These are phyloP conservation scores for Penicillium soppii DNA, from an alignment of 495 filamentous ascomycete genomes.

Conservation along the genomic window DNA sequence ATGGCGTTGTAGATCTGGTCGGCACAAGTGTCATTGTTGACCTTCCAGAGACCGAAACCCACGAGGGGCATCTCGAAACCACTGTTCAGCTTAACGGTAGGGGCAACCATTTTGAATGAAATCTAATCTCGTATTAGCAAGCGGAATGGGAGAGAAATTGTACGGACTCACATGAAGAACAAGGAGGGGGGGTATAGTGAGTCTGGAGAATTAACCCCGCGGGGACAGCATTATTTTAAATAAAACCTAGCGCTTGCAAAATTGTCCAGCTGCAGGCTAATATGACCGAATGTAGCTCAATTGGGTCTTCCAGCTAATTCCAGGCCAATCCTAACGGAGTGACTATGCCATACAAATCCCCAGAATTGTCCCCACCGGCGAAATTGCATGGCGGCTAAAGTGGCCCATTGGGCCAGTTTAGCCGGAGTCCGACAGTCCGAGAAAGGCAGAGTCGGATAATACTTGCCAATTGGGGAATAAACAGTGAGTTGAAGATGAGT, in stretches of 20 bases:
- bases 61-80: constrained; percentile 86
- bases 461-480: background rate
- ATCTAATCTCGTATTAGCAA: background rate
- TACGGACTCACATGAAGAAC: too few relatives aligned
- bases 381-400: background rate
- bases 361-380: constrained; percentile 1
- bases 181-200: background rate
- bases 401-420: background rate
- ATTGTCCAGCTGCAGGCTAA: constrained; percentile 4
- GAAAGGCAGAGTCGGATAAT: background rate
- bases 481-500: background rate
- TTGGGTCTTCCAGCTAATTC: background rate
- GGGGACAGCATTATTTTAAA: background rate
- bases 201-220: background rate
- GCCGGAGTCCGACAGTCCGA: background rate
- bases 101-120: constrained; percentile 16
- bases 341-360: background rate
- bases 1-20: constrained; percentile 87
- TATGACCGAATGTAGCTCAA: background rate
- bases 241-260: background rate
- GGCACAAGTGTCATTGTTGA: constrained; percentile 72
- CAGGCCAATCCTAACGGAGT: background rate
- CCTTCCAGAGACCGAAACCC: constrained; percentile 83
- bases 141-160: too few relatives aligned
- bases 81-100: constrained; percentile 72